These are phyloP conservation scores for Buddleja alternifolia DNA, from an alignment of 257 asterid genomes.

Conservation along the genomic window DNA sequence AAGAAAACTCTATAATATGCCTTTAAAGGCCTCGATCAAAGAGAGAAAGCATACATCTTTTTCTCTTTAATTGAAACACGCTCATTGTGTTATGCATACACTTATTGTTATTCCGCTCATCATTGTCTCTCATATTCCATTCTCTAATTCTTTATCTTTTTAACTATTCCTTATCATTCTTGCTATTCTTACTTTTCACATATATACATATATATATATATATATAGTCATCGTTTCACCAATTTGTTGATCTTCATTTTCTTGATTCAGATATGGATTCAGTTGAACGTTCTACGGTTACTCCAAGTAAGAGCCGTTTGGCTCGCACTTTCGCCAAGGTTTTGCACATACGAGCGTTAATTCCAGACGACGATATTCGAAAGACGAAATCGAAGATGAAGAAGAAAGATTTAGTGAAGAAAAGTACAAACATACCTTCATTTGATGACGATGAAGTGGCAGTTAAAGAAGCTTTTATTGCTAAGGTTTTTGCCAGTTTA, in stretches of 20 bases:
- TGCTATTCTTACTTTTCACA: constrained; percentile 16
- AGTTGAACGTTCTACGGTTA: constrained; percentile 43
- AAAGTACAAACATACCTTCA: not conserved
- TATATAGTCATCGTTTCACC: no score
- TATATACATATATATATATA: no score
- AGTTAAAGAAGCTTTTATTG: constrained; percentile 61
- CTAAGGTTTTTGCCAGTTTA: constrained; percentile 70
- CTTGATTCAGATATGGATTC: constrained; percentile 67
- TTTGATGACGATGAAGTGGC: constrained; percentile 34
- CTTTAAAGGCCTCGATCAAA: constrained; percentile 48
- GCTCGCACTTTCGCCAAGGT: constrained; percentile 78
- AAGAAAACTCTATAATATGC: constrained; percentile 35
- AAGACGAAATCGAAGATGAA: constrained; percentile 37
- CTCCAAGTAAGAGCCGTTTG: constrained; percentile 55
- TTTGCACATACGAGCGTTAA: constrained; percentile 50
- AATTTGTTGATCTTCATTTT: not conserved
- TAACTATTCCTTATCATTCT: constrained; percentile 27
- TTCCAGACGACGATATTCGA: constrained; percentile 35
- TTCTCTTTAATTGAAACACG: constrained; percentile 40
- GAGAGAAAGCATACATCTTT: constrained; percentile 56
- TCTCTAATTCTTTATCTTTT: constrained; percentile 22
- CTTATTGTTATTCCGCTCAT: constrained; percentile 39
- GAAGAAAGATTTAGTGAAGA: constrained; percentile 31
- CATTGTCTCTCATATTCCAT: constrained; percentile 42
- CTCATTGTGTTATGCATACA: no score